Evolutionary conservation across 2,329 filamentous ascomycete species (phyloP).

Genomic region (Verticillium klebahnii): DNA sequence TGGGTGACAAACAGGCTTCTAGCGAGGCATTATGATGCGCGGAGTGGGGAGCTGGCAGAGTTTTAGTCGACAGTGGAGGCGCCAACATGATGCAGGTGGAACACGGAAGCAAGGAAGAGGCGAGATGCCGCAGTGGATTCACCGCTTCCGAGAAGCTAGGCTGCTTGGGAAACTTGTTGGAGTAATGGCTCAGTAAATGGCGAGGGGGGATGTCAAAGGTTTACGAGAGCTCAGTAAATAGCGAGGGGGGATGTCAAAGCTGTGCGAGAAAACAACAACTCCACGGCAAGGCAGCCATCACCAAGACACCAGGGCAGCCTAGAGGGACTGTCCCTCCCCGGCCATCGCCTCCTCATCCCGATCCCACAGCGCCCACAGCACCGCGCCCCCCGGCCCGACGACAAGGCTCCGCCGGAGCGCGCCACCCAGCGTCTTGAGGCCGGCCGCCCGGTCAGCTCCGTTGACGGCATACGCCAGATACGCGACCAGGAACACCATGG

Average conservation of each 20-base stretch:
- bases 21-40: background rate
- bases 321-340: background rate
- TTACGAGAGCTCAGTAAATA: too few species aligned
- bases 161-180: too few species aligned
- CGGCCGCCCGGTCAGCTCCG: background rate
- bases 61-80: background rate
- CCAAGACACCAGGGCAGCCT: too few species aligned
- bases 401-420: constrained; percentile 4
- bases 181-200: too few species aligned
- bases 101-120: background rate
- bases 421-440: constrained; percentile 1
- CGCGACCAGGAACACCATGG: constrained; percentile 5
- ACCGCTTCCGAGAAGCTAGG: too few species aligned
- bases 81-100: background rate
- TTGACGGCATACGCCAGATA: constrained; percentile 8
- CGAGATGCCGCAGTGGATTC: background rate
- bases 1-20: background rate
- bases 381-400: constrained; percentile 14
- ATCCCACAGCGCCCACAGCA: constrained; percentile 15
- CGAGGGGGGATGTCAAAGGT: too few species aligned
- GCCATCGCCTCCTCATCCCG: constrained; percentile 9
- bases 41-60: background rate
- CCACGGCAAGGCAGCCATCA: too few species aligned
- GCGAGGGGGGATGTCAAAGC: too few species aligned
- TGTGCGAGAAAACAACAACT: too few species aligned